Conservation (phyloP, 768 basidiomycete genomes). For the Rhodosporidiobolus odoratus region DNA sequence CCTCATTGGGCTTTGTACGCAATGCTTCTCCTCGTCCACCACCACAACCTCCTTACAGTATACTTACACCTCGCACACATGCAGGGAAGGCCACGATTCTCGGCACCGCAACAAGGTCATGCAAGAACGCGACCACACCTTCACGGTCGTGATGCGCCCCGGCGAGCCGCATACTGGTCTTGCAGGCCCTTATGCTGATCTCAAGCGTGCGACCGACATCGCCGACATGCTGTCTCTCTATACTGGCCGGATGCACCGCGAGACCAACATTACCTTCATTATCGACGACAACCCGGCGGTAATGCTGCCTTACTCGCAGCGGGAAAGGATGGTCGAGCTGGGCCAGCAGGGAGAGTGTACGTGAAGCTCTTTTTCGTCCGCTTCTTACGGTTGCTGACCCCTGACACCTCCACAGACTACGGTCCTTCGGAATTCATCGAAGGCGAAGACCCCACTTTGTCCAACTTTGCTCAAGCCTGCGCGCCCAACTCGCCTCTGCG, state of each 20-base stretch:
- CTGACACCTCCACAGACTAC: constrained; percentile 30
- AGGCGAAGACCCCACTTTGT: constrained; percentile 34
- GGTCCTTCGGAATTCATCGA: constrained; percentile 41
- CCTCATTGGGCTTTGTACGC: constrained; percentile 79
- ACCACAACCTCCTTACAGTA: background rate
- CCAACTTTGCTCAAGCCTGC: constrained; percentile 43
- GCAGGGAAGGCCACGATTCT: constrained; percentile 39
- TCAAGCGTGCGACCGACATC: constrained; percentile 42
- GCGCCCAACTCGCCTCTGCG: constrained; percentile 42
- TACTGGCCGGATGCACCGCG: constrained; percentile 34
- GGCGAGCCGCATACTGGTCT: constrained; percentile 21
- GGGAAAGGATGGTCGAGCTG: constrained; percentile 40
- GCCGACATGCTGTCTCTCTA: constrained; percentile 37
- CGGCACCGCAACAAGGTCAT: constrained; percentile 39
- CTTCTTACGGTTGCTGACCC: background rate
- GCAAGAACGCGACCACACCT: constrained; percentile 42
- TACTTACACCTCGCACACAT: background rate
- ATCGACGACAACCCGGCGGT: constrained; percentile 43
- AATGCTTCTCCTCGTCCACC: background rate
- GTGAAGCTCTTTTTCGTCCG: background rate
- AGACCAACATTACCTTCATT: constrained; percentile 41
- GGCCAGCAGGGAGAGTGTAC: constrained; percentile 40
- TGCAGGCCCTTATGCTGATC: constrained; percentile 36
- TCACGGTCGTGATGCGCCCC: constrained; percentile 37
- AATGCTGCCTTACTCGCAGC: constrained; percentile 40